Conservation (phyloP, 148 eudicot species). For the Vaccinium myrtillus region DNA sequence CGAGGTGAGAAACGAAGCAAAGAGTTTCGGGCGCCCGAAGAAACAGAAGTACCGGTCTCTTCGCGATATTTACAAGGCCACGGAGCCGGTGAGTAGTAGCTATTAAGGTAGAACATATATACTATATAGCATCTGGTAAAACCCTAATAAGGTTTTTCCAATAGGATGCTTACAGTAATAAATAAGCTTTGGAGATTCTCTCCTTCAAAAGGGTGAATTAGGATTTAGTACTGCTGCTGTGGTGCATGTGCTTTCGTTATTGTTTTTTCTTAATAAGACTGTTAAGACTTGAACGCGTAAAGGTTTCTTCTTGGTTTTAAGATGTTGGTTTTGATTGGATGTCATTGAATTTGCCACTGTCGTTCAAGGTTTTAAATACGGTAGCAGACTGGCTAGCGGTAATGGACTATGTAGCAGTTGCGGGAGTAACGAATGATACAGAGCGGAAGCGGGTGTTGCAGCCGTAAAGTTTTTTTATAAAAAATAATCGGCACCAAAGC, state of each 20-base stretch:
- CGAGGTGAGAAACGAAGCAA: background rate
- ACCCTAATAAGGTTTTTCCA: background rate
- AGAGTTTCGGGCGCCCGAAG: background rate
- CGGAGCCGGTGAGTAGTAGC: background rate
- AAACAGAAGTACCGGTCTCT: conserved; percentile 2
- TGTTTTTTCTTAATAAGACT: background rate
- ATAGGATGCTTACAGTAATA: too few species aligned
- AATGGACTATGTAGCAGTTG: too few species aligned
- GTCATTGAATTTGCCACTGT: background rate
- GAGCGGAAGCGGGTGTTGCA: too few species aligned
- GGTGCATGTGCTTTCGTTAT: too few species aligned
- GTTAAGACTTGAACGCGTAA: background rate
- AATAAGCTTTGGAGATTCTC: background rate
- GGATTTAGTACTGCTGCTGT: too few species aligned
- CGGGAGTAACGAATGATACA: too few species aligned
- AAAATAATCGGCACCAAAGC: too few species aligned
- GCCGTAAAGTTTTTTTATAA: too few species aligned
- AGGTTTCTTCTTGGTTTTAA: background rate
- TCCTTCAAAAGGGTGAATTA: too few species aligned
- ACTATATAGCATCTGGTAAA: background rate
- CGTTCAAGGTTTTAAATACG: too few species aligned
- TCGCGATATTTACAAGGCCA: conserved; percentile 9
- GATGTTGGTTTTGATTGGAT: background rate
- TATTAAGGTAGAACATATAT: background rate
- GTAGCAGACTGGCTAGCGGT: too few species aligned